Percentiles rank a stretch among this genome's conserved stretches.
Evolutionary conservation across 176 grass and related monocot species (phyloP).

Genomic region (Rhipidocladum racemiflorum): DNA sequence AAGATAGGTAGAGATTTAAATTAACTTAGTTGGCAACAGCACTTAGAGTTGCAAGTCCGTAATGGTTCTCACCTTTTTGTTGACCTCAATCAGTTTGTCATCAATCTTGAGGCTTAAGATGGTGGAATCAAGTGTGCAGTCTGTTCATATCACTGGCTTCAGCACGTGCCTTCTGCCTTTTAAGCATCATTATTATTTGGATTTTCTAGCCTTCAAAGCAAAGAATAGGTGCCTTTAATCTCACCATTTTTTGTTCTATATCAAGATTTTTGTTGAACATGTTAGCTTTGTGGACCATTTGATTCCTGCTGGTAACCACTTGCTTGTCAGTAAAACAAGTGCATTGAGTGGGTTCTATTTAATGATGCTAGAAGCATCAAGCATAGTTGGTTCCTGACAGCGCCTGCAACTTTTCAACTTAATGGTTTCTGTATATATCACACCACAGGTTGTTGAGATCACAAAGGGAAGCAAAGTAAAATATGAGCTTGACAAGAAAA

Average conservation of each 20-base stretch:
- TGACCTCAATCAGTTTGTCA: background rate
- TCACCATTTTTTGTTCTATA: background rate
- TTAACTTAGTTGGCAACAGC: background rate
- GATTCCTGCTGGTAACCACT: background rate
- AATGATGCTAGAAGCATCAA: background rate
- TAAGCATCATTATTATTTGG: background rate
- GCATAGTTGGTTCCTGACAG: background rate
- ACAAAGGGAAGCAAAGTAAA: conserved; percentile 82
- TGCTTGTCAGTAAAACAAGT: background rate
- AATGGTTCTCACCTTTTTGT: background rate
- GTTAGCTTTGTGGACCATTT: background rate
- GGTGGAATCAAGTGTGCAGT: background rate
- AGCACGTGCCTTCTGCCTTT: background rate
- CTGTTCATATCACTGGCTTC: background rate
- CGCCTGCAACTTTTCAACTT: background rate
- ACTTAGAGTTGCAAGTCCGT: background rate
- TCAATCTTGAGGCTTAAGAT: background rate
- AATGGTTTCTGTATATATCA: background rate
- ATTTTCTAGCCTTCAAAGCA: background rate
- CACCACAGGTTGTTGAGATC: conserved; percentile 65
- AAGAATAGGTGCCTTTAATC: background rate
- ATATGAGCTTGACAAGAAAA: conserved; percentile 87
- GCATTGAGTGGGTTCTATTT: background rate
- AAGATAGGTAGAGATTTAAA: background rate
- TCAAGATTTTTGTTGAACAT: background rate